phyloP scores from a whole-genome alignment of 352 stramenopile genomes.

The Phytophthora pluvialis region DNA sequence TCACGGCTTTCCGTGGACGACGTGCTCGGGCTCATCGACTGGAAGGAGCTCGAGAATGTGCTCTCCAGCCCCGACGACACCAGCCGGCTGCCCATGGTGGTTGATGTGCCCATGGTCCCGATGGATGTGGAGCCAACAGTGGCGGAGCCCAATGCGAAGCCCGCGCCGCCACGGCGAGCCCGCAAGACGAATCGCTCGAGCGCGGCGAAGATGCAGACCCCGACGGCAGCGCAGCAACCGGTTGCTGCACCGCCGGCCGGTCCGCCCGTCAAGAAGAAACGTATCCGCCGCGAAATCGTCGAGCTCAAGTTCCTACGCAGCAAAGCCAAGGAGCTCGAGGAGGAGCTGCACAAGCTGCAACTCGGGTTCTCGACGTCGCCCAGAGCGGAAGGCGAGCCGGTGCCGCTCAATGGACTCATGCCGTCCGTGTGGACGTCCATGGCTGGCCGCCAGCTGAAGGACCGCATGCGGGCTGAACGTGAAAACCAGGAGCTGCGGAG shows the following conservation, averaged over 20 bases:
- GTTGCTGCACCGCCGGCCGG: neutral
- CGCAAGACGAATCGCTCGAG: constrained; percentile 16
- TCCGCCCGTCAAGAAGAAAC: constrained; percentile 36
- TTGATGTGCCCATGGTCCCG: constrained; percentile 5
- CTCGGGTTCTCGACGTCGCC: constrained; percentile 15
- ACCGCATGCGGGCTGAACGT: constrained; percentile 35
- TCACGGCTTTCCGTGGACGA: constrained; percentile 37
- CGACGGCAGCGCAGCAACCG: constrained; percentile 4
- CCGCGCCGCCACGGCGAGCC: constrained; percentile 2
- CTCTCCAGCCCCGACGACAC: constrained; percentile 30
- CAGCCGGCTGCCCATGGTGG: constrained; percentile 12
- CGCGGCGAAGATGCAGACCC: constrained; percentile 2
- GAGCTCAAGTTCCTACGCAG: constrained; percentile 40
- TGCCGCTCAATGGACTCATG: constrained; percentile 11
- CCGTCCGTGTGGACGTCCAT: constrained; percentile 37
- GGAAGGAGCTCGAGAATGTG: constrained; percentile 39
- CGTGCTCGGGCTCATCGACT: constrained; percentile 40
- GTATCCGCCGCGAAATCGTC: constrained; percentile 38
- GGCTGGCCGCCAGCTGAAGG: constrained; percentile 32
- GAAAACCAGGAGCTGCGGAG: constrained; percentile 35
- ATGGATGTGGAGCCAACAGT: constrained; percentile 13
- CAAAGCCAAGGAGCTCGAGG: constrained; percentile 45
- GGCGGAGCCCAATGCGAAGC: constrained; percentile 5
- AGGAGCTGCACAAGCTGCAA: constrained; percentile 31
- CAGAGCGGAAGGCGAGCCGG: constrained; percentile 1